phyloP scores from a whole-genome alignment of 2,329 filamentous ascomycete species.

The Kalaharituber pfeilii region DNA sequence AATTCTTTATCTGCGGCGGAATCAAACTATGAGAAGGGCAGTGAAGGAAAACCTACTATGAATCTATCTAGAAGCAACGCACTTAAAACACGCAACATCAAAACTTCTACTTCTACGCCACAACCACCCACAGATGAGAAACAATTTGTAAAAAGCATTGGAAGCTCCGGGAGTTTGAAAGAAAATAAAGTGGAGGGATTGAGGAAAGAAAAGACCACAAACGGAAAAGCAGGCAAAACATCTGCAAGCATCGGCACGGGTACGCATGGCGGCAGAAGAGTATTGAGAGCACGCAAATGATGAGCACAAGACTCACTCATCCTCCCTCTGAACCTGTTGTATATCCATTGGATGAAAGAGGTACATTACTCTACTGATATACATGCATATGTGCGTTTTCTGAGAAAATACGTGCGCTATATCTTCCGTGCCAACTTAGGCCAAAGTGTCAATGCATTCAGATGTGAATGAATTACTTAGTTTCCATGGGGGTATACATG shows the following conservation, averaged over 20 bases:
- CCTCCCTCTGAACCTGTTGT: too few relatives aligned
- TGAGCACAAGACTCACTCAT: neutral
- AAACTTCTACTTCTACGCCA: neutral
- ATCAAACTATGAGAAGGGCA: conserved; percentile 3
- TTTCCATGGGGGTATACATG: too few relatives aligned
- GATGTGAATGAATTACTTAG: too few relatives aligned
- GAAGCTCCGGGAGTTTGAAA: conserved; percentile 18
- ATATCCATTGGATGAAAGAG: too few relatives aligned
- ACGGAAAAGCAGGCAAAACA: conserved; percentile 5
- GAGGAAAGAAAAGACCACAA: conserved; percentile 6
- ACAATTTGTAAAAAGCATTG: conserved; percentile 9
- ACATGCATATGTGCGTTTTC: too few relatives aligned
- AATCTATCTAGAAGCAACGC: conserved; percentile 7
- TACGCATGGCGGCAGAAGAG: neutral
- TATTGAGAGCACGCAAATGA: neutral
- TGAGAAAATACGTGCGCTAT: too few relatives aligned
- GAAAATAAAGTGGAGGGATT: conserved; percentile 19
- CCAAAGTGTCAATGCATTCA: too few relatives aligned
- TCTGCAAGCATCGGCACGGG: conserved; percentile 4
- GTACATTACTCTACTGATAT: too few relatives aligned
- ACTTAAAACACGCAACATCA: neutral
- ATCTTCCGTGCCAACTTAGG: too few relatives aligned
- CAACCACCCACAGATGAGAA: conserved; percentile 9
- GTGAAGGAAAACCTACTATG: conserved; percentile 8
- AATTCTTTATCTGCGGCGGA: conserved; percentile 4